Base-by-base conservation (phyloP, 257 asterid species). In the Solanum paucissectum region DNA sequence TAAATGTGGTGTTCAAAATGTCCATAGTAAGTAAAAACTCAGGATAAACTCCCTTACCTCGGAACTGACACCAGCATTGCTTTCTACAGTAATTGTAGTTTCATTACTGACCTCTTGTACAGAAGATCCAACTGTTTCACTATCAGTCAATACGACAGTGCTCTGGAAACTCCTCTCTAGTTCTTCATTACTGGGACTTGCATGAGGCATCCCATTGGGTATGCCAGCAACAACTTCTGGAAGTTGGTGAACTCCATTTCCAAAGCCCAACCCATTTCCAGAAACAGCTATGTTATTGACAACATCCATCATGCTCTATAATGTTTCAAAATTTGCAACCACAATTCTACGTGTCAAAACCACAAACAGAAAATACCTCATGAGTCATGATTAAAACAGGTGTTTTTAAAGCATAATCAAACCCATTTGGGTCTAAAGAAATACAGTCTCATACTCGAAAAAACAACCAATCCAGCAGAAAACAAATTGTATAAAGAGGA, bases 251-350 rank as follows among this genome's bases (percentile, higher is more conserved):
- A 87, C 88, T 83, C 88, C 91, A 83, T 89, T 87, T 83, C 87
- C 90, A 88, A 52, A 64, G 83, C 83, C 89, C 49, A 79, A 38
- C 83, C 92, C 92, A 12, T 88, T 91, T 72, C 55, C 91, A 88
- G 91, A 81, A 82, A 87, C 71, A 20, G 62, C 77, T 85, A 87
- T 74, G 68, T 42, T 87, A 40, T 81, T 86, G 33, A 82, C 89
- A 85, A 77, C 86, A 72, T 90, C 94, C 94, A 92, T 92, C 85
- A 12, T 76, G 87, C 83, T 75, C 77, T 87, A 87, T 66, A 75
- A 40, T 27, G 58, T 64, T 52, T 27, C 60, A 77, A 60, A 75
- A 33, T 33, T 68, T 29, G 42, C 71, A 60, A 44, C 76, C 66
- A 14, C 21, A 49, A 49, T 69, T 52, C 87, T 82, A 60, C 49